Conservation (phyloP, 192 early-diverging fungal species). For the Backusella liffmaniae region DNA sequence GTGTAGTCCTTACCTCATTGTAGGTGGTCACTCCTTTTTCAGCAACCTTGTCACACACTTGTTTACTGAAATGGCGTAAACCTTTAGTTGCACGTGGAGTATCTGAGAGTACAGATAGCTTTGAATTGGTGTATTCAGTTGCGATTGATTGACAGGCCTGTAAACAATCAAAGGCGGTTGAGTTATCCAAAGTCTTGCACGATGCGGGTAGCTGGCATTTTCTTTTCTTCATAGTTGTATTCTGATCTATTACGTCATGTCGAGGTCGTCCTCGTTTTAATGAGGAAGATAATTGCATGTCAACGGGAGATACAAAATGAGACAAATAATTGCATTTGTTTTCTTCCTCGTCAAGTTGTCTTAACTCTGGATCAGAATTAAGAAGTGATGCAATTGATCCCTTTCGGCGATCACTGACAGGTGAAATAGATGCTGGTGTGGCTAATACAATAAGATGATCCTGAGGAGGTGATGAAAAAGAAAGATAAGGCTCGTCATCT, state of each 20-base stretch:
- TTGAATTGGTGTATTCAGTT: not conserved
- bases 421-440: not conserved
- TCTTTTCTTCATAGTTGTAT: not conserved
- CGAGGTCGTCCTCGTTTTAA: slow-evolving; percentile 17
- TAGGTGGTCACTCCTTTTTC: slow-evolving; percentile 59
- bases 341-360: slow-evolving; percentile 20
- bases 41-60: slow-evolving; percentile 62
- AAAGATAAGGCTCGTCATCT: slow-evolving; percentile 1
- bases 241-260: not conserved
- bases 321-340: slow-evolving; percentile 16
- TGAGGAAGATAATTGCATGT: not conserved
- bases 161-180: not conserved
- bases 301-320: slow-evolving; percentile 9
- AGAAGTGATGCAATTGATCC: slow-evolving; percentile 34
- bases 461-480: not conserved
- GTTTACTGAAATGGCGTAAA: slow-evolving; percentile 58
- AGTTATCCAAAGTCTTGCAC: not conserved
- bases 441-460: not conserved
- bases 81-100: slow-evolving; percentile 44
- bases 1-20: slow-evolving; percentile 46
- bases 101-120: not conserved
- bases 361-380: slow-evolving; percentile 20
- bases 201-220: not conserved
- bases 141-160: not conserved
- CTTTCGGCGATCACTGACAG: slow-evolving; percentile 15